These are phyloP conservation scores for Solanum paucissectum DNA, from an alignment of 257 asterid genomes.

Conservation along the genomic window DNA sequence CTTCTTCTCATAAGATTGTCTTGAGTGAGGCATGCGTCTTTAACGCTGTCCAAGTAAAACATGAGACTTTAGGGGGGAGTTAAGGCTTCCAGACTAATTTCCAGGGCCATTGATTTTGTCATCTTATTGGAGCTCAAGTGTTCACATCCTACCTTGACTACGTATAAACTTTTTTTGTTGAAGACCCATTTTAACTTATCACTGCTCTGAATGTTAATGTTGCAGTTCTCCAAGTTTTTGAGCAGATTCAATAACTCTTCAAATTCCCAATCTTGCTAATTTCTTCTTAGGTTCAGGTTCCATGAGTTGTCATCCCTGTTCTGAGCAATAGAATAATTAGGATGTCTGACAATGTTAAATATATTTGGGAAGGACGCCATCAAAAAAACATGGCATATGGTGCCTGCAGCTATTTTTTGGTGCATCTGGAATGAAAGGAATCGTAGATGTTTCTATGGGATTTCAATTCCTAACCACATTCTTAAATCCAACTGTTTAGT, in stretches of 20 bases:
- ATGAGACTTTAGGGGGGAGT: neutral
- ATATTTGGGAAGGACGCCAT: too few species aligned
- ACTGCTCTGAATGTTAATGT: neutral
- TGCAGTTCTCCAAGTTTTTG: neutral
- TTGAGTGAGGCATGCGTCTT: neutral
- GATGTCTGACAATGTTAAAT: neutral
- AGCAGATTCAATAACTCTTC: neutral
- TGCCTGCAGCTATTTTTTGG: too few species aligned
- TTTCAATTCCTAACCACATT: too few species aligned
- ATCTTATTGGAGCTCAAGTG: neutral
- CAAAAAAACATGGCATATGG: too few species aligned
- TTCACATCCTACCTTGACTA: neutral
- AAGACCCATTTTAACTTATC: neutral
- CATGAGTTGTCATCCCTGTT: neutral
- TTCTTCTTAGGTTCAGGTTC: neutral
- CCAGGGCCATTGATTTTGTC: neutral
- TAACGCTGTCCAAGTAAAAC: neutral
- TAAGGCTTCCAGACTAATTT: neutral
- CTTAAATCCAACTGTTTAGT: too few species aligned
- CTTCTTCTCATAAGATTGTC: neutral
- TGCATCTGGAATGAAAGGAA: too few species aligned
- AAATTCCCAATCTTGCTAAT: neutral
- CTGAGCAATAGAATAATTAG: neutral
- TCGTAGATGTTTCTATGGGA: too few species aligned
- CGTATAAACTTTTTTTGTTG: neutral